Evolutionary conservation across 331 rosid genomes (phyloP), one percentile per base, ranked within the genome.

Genomic region (Malus hybrid): DNA sequence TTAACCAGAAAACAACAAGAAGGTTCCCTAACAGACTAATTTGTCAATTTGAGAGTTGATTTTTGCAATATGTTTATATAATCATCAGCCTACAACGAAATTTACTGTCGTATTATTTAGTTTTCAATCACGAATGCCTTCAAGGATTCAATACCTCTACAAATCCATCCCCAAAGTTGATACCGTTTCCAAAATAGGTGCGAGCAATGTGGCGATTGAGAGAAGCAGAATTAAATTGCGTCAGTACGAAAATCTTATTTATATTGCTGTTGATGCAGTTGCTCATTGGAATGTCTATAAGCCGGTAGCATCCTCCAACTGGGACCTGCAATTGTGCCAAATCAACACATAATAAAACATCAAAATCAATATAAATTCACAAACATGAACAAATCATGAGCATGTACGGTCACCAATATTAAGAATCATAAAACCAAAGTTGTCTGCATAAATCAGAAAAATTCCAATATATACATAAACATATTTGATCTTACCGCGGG

Each of bases 261-360:
- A 94, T 89, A 80, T 91, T 94, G 60, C 99, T 94, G 76, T 94
- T 92, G 46, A 94, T 90, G 82, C 93, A 92, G 75, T 95, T 95
- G 86, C 99, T 92, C 93, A 90, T 87, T 15, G 97, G 97, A 80
- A 92, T 89, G 81, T 95, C 99, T 65, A 95, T 93, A 30, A 92
- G 92, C 82, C 97, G 83, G 76, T 82, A 80, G 73, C 85, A 80
- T 58, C 87, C 80, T 75, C 86, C 79, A 70, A 86, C 78, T 2
- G 85, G 79, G 52, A 88, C 83, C 83, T 85, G 64, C 73, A 76
- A 69, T 52, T 53, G 57, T 56, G 10, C 39, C 65, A 71, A 32
- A 58, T 76, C 74, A 76, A 71, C 30, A 19, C 42, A 19, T 26
- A 34, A 60, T 20, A 50, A 33, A 56, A 63, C 50, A 34, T 70